These are phyloP conservation scores for Pseudopediastrum boryanum DNA, from an alignment of 139 green algal species.

Conservation along the genomic window DNA sequence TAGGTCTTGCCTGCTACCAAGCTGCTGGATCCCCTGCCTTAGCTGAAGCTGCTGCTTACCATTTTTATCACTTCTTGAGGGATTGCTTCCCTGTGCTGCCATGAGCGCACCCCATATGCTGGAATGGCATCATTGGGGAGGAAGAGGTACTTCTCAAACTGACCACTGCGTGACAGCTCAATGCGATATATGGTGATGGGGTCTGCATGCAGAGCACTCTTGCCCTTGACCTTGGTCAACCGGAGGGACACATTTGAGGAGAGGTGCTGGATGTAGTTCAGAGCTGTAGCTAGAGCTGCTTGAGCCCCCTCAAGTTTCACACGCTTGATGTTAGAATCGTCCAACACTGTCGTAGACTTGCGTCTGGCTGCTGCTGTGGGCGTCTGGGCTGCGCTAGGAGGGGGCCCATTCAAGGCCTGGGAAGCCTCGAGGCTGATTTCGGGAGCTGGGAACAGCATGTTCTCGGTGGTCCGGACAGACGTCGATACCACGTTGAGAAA, in stretches of 20 bases:
- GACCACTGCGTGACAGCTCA: conserved; percentile 18
- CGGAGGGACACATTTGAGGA: conserved; percentile 1
- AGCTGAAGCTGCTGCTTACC: conserved; percentile 33
- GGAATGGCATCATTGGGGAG: conserved; percentile 38
- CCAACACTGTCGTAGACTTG: too few relatives aligned
- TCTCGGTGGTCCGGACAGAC: conserved; percentile 22
- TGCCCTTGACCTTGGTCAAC: conserved; percentile 28
- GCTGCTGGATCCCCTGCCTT: too few relatives aligned
- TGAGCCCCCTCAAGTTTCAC: too few relatives aligned
- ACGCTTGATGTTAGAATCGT: too few relatives aligned
- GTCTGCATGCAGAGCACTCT: conserved; percentile 21
- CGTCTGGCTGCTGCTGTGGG: too few relatives aligned
- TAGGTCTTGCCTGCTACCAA: too few relatives aligned
- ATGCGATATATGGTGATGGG: conserved; percentile 29
- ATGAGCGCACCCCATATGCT: conserved; percentile 27
- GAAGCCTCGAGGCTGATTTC: not conserved
- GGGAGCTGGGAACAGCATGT: conserved; percentile 17
- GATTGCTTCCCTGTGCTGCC: conserved; percentile 35
- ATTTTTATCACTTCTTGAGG: conserved; percentile 39
- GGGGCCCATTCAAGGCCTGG: too few relatives aligned
- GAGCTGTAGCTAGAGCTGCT: too few relatives aligned
- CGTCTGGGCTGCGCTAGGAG: too few relatives aligned
- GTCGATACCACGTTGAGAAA: conserved; percentile 27
- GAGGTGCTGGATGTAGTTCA: too few relatives aligned
- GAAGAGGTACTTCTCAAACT: conserved; percentile 44